Conservation (phyloP, 345 rosid genomes). For the Salix brachista region DNA sequence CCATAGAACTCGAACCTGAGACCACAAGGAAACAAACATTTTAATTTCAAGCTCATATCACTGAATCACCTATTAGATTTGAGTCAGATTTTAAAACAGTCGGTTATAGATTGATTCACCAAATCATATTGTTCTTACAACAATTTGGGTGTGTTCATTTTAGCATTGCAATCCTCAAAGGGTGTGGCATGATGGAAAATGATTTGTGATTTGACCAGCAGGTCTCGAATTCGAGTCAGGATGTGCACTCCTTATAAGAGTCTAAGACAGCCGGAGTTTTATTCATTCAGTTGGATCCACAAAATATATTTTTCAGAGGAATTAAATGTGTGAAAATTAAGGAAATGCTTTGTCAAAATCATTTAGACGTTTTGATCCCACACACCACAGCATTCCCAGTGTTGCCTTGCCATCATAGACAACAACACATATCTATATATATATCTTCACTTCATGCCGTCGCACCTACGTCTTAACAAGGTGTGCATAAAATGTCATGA, state of each 20-base stretch:
- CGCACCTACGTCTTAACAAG: background rate
- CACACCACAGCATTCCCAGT: background rate
- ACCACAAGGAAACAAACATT: too few relatives aligned
- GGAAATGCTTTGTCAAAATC: background rate
- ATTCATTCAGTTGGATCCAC: too few relatives aligned
- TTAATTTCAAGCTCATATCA: too few relatives aligned
- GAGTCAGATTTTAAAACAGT: too few relatives aligned
- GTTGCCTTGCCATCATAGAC: background rate
- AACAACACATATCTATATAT: background rate
- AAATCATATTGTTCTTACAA: too few relatives aligned
- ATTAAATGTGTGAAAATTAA: background rate
- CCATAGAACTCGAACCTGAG: too few relatives aligned
- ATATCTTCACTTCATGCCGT: background rate
- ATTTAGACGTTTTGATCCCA: background rate
- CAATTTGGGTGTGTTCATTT: slow-evolving; percentile 3
- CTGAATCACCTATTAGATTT: too few relatives aligned
- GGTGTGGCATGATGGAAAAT: fast-evolving
- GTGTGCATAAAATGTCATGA: background rate
- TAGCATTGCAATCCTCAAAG: background rate
- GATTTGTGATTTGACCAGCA: too few relatives aligned
- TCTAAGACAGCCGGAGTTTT: fast-evolving
- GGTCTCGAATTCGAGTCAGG: too few relatives aligned
- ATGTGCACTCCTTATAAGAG: too few relatives aligned
- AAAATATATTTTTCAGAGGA: too few relatives aligned
- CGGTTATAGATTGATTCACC: too few relatives aligned